These are phyloP conservation scores for Mycena pura DNA, from an alignment of 768 basidiomycete genomes.

Conservation along the genomic window DNA sequence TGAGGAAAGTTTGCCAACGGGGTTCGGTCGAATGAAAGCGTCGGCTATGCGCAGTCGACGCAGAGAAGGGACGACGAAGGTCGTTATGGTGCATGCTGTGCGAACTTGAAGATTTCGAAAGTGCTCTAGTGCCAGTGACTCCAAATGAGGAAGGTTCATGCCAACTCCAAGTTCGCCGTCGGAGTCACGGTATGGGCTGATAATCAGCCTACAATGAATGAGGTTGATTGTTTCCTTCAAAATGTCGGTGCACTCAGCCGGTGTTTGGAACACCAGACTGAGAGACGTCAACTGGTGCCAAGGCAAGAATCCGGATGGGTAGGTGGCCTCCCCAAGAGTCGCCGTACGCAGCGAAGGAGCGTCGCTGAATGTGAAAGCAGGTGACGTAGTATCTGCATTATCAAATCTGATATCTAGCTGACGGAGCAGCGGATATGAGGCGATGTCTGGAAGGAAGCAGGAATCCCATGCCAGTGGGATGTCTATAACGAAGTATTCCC, in stretches of 20 bases:
- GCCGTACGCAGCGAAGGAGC: neutral
- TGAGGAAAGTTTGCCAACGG: neutral
- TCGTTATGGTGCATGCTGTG: neutral
- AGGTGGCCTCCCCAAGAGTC: neutral
- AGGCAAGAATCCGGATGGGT: neutral
- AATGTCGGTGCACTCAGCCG: neutral
- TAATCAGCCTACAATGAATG: neutral
- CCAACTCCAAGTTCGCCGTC: too few species aligned
- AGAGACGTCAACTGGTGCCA: slow-evolving; percentile 2
- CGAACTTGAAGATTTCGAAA: too few species aligned
- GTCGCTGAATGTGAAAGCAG: neutral
- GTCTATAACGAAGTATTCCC: slow-evolving; percentile 1
- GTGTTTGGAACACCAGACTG: neutral
- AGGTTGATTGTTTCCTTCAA: neutral
- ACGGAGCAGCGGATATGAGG: neutral
- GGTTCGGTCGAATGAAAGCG: neutral
- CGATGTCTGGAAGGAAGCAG: neutral
- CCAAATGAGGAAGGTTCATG: neutral
- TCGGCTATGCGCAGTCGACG: neutral
- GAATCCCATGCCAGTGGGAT: too few species aligned
- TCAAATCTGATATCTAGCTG: neutral
- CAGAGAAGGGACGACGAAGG: neutral
- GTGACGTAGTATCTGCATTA: accelerated
- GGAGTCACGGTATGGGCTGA: neutral
- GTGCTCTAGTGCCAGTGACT: neutral